Base-by-base conservation (phyloP, 140 eudicot species). In the Senecio squalidus region DNA sequence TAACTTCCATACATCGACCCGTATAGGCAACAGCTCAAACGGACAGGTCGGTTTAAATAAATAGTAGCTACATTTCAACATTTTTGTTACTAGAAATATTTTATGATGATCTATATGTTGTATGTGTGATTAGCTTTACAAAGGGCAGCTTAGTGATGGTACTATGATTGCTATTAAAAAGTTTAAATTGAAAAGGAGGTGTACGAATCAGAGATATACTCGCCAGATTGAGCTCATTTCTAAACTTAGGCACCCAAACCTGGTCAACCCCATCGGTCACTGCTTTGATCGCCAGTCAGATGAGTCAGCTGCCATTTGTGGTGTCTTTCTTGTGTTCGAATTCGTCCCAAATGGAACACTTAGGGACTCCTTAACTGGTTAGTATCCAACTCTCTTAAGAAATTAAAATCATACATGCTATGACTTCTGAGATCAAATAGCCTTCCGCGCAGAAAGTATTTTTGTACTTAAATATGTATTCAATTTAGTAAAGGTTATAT, bases 241-340 rank as follows among this genome's bases (percentile, higher is more conserved):
- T 41, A 86, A 77, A 67, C 84, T 85, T 27, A 79, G 84, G 58
- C 87, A 85, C 52, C 45, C 58, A 14, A 76, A 82, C 45, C 49
- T 85, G 65, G 90, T 82, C 60, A 82, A 87, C 75, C 78, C 87
- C 22, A 55, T 85, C 4, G 95, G 95, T 53, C 95, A 85, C 27
- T 76, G 90, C 68, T 82, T 85, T 30, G 86, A 85, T 63, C 80
- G 76, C 69, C 53, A 60, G 15, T 68, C 62, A 47, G 82, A 85
- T 17, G 91, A 79, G 47, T 68, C 84, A 20, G 66, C 57, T 41
- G 55, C 71, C 55, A 64, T 55, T 72, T 48, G 45, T 47, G 67
- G 67, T 8, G 58, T 82, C 17, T 66, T 29, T 71, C 68, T 85
- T 6, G 73, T 85, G 26, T 79, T 74, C 6, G 95, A 85, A 51